A percentile compares a stretch with the other conserved stretches of the same genome.
phyloP scores from a whole-genome alignment of 768 basidiomycete genomes.

The Dioszegia aurantiaca region DNA sequence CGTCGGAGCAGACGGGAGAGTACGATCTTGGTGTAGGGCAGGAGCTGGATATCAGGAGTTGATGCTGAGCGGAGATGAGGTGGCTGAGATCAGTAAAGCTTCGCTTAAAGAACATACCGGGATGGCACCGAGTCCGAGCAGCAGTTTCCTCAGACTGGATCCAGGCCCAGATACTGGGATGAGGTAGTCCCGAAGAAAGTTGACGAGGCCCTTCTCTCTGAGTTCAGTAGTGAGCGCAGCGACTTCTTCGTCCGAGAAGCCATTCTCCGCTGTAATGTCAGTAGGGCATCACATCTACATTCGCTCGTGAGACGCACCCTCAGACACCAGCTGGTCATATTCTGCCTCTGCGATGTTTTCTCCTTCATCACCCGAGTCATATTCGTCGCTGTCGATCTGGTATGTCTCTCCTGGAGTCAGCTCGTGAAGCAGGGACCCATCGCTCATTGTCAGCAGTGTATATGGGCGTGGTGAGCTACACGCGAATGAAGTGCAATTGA shows the following conservation, averaged over 20 bases:
- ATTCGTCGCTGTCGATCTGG: conserved; percentile 41
- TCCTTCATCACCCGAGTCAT: conserved; percentile 33
- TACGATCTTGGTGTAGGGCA: conserved; percentile 33
- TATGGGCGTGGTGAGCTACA: neutral
- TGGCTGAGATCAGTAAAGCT: conserved; percentile 21
- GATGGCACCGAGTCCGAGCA: conserved; percentile 36
- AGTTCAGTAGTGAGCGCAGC: conserved; percentile 22
- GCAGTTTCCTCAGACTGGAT: conserved; percentile 33
- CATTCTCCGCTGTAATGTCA: conserved; percentile 32
- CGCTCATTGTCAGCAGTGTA: conserved; percentile 9
- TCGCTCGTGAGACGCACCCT: conserved; percentile 30
- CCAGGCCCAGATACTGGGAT: conserved; percentile 6
- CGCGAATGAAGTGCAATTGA: too few species aligned
- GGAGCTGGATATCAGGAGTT: conserved; percentile 27
- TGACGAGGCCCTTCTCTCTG: conserved; percentile 39
- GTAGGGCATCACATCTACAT: neutral
- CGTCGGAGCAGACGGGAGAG: conserved; percentile 45
- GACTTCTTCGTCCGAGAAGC: conserved; percentile 40
- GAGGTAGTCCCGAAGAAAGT: conserved; percentile 39
- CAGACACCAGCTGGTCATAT: conserved; percentile 35
- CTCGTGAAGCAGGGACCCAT: conserved; percentile 15
- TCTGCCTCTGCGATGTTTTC: conserved; percentile 34
- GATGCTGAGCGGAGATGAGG: conserved; percentile 25
- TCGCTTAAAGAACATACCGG: conserved; percentile 29
- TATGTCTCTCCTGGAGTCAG: conserved; percentile 32